Evolutionary conservation across 169 alveolate genomes (phyloP).

Genomic region (Cyclospora cayetanensis): DNA sequence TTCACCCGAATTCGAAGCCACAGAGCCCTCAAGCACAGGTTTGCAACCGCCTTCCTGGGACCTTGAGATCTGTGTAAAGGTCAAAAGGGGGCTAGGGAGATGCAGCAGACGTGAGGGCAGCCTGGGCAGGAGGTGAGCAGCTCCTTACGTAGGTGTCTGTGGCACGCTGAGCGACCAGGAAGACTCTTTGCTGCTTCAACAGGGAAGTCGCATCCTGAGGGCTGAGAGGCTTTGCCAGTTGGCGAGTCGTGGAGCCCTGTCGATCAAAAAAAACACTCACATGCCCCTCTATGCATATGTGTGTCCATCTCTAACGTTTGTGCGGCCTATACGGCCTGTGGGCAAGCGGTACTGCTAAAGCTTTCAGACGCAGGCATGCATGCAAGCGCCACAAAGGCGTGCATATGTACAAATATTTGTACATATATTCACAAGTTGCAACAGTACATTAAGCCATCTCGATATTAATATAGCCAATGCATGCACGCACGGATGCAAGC

Average conservation of each 20-base stretch:
- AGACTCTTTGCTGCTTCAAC: background rate
- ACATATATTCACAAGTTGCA: background rate
- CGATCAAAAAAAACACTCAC: background rate
- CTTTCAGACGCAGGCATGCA: too few relatives aligned
- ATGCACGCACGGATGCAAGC: background rate
- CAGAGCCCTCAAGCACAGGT: too few relatives aligned
- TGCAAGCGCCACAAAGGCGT: too few relatives aligned
- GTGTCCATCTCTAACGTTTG: too few relatives aligned
- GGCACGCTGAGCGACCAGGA: conserved; percentile 58
- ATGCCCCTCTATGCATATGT: too few relatives aligned
- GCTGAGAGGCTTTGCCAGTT: background rate
- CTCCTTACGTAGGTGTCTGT: conserved; percentile 59
- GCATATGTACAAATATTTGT: background rate
- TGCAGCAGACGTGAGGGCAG: background rate
- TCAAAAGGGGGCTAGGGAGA: too few relatives aligned
- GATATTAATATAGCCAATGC: background rate
- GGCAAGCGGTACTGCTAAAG: too few relatives aligned
- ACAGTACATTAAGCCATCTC: background rate
- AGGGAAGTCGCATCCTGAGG: background rate
- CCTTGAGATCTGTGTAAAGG: too few relatives aligned
- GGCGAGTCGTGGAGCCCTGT: background rate
- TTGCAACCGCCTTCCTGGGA: too few relatives aligned
- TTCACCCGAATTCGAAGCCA: too few relatives aligned
- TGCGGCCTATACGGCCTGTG: too few relatives aligned
- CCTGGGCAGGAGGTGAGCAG: background rate